Evolutionary conservation across 805 yeast species (phyloP).

Genomic region (Hanseniaspora valbyensis): DNA sequence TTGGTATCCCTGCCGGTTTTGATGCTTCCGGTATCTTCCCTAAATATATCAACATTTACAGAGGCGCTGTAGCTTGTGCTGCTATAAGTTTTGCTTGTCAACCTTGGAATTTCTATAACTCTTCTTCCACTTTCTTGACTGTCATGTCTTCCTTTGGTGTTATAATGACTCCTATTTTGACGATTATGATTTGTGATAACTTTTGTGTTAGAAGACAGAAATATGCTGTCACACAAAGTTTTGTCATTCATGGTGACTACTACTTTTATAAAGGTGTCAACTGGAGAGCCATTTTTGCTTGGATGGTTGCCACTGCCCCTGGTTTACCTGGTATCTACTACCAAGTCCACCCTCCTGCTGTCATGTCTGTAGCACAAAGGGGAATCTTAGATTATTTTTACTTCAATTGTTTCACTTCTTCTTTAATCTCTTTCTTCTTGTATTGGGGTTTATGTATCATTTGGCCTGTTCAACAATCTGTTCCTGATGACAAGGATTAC

Average conservation of each 20-base stretch:
- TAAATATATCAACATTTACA: slow-evolving; percentile 32
- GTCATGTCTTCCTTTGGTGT: slow-evolving; percentile 34
- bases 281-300: slow-evolving; percentile 30
- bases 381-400: slow-evolving; percentile 36
- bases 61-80: slow-evolving; percentile 32
- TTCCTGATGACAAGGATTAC: slow-evolving; percentile 33
- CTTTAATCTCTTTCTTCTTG: slow-evolving; percentile 31
- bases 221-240: slow-evolving; percentile 29
- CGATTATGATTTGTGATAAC: slow-evolving; percentile 34
- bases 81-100: slow-evolving; percentile 30
- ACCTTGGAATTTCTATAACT: slow-evolving; percentile 34
- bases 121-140: slow-evolving; percentile 30
- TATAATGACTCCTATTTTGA: slow-evolving; percentile 32
- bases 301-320: slow-evolving; percentile 34
- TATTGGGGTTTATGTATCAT: slow-evolving; percentile 29
- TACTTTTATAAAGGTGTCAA: slow-evolving; percentile 33
- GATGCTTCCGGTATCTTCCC: slow-evolving; percentile 34
- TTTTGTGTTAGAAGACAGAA: slow-evolving; percentile 30
- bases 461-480: slow-evolving; percentile 31
- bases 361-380: slow-evolving; percentile 15
- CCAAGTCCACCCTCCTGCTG: slow-evolving; percentile 27
- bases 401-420: slow-evolving; percentile 37
- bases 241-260: slow-evolving; percentile 27
- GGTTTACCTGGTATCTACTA: slow-evolving; percentile 40
- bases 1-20: slow-evolving; percentile 37